Base-by-base conservation (phyloP, 306 rosid species). In the Elaeagnus macrophylla region DNA sequence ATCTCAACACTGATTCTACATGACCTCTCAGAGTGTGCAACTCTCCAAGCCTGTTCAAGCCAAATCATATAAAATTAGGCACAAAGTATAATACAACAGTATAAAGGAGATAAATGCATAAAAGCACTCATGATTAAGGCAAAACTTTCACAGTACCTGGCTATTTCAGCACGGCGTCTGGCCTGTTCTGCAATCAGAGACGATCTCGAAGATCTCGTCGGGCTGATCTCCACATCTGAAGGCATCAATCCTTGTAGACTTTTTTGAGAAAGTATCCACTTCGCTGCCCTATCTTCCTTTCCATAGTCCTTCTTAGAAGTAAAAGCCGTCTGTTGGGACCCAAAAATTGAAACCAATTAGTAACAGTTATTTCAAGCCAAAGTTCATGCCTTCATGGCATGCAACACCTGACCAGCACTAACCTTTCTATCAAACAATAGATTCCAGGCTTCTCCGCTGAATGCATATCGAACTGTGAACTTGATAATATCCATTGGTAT, bases 381-480 rank as follows among this genome's bases (percentile, higher is more conserved):
- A 13, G 49, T 8, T 41, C 32, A 53, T 41, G 46, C 13, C 45
- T 47, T 51, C 15, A 68, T 48, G 46, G 14, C 10, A 43, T 52
- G 18, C 32, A 49, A 41, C 12, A 38, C 12, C 42, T 19, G 6
- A 6, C 10, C 13, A 39, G 11, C 72, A 61, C 60, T 46, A 12
- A 79, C 95, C 90, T 76, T 86, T 69, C 77, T 80, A 39, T 86
- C 95, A 50, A 86, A 82, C 59, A 86, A 20, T 12, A 82, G 85
- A 61, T 78, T 80, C 95, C 95, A 86, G 15, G 95, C 95, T 6
- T 87, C 86, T 61, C 95, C 94, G 48, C 79, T 87, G 81, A 87
- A 68, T 20, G 59, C 80, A 64, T 87, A 87, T 35, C 89, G 83
- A 68, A 83, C 79, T 45, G 51, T 48, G 74, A 87, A 87, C 77